These are phyloP conservation scores for Babesia ovata DNA, from an alignment of 169 alveolate genomes.

Conservation along the genomic window DNA sequence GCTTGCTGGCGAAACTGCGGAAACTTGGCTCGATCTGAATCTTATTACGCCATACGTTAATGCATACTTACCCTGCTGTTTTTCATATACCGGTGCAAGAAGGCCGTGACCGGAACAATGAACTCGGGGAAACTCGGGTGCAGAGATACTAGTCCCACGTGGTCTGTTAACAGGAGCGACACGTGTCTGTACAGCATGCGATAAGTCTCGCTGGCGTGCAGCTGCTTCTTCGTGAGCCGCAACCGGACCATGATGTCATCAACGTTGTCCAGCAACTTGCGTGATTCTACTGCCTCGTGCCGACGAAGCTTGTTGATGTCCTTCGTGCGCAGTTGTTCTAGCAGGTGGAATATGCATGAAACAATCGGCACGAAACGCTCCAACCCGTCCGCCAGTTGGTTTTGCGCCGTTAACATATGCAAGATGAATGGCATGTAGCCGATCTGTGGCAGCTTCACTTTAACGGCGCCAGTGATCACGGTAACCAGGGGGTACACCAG, in stretches of 20 bases:
- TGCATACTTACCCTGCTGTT: constrained; percentile 2
- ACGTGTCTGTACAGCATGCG: constrained; percentile 40
- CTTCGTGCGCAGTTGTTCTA: constrained; percentile 37
- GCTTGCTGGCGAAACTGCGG: constrained; percentile 13
- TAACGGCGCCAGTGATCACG: constrained; percentile 46
- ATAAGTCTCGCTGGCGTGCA: constrained; percentile 34
- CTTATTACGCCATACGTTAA: background rate
- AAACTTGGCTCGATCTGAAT: constrained; percentile 37
- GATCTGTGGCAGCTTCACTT: constrained; percentile 21
- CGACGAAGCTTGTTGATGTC: constrained; percentile 16
- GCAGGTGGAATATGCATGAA: constrained; percentile 35
- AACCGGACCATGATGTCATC: constrained; percentile 61
- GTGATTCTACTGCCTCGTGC: constrained; percentile 4
- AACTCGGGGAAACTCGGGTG: constrained; percentile 71
- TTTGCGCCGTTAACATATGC: constrained; percentile 52
- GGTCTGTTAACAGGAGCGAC: constrained; percentile 49
- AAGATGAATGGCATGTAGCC: constrained; percentile 50
- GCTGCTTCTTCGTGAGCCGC: constrained; percentile 36
- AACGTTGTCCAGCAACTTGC: constrained; percentile 39
- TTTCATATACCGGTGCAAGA: constrained; percentile 41
- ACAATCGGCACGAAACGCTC: constrained; percentile 50
- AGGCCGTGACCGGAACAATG: constrained; percentile 24
- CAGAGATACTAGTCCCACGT: constrained; percentile 51
- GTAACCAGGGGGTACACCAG: constrained; percentile 61
- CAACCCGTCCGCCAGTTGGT: constrained; percentile 47